Evolutionary conservation across 176 grass and related monocot species (phyloP).

Genomic region (Avena sativa): DNA sequence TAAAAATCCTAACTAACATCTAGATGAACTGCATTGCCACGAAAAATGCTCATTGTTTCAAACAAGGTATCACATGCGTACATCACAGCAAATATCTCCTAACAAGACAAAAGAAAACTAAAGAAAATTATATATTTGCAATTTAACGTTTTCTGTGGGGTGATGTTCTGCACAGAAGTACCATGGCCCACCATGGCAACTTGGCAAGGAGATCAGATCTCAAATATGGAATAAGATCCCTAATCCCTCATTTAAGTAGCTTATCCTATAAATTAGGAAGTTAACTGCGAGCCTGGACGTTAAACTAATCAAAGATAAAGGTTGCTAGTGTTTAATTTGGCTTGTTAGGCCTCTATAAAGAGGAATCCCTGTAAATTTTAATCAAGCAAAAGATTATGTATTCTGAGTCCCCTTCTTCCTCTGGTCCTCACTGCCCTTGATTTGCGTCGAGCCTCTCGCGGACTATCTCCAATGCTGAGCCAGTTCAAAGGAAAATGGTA

Average conservation of each 20-base stretch:
- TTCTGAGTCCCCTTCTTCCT: not conserved
- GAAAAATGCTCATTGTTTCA: not conserved
- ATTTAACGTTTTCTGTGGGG: not conserved
- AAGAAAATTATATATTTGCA: not conserved
- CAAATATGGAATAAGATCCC: not conserved
- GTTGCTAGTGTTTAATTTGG: not conserved
- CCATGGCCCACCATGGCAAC: not conserved
- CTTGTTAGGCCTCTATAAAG: not conserved
- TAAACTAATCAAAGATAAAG: not conserved
- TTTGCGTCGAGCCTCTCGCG: not conserved
- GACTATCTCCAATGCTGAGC: not conserved
- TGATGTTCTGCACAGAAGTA: not conserved
- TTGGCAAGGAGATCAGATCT: not conserved
- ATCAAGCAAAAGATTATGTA: not conserved
- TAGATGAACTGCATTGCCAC: constrained; percentile 11
- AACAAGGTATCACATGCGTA: not conserved
- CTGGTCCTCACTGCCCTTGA: not conserved
- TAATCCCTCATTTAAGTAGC: not conserved
- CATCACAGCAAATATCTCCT: not conserved
- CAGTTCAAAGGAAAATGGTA: not conserved
- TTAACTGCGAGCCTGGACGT: not conserved
- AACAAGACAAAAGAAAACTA: not conserved
- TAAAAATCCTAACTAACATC: constrained; percentile 12
- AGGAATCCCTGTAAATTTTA: not conserved
- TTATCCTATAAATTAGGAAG: not conserved